Base-by-base conservation (phyloP, 225 moss, liverwort and hornwort genomes). In the Takakia lepidozioides region DNA sequence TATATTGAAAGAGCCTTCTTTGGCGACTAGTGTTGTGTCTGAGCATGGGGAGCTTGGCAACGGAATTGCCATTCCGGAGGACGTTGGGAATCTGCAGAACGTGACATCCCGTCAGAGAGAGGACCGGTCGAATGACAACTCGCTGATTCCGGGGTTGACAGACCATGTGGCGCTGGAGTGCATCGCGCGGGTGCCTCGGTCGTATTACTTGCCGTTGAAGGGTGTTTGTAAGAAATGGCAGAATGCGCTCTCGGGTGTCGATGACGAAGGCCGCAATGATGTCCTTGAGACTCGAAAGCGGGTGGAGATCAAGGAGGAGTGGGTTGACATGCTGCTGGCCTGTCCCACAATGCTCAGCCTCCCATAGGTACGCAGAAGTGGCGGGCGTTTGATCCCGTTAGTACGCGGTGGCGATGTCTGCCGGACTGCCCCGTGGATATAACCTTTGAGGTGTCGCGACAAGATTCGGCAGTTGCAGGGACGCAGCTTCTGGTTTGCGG, bases 381-480 rank as follows among this genome's bases (percentile, higher is more conserved):
- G 93, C 73, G 93, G 22, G 88, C 86, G 13, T 88, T 83, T 46
- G 75, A 73, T 20, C 93, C 93, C 1, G 67, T 68, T 1, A 49
- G 63, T 19, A 76, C 66, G 19, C 60, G 64, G 45, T 88, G 85
- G 86, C 47, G 69, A 32, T 59, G 55, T 27, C 46, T 93, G 30
- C 93, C 93, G 1, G 64, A 63, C 19, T 93, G 88, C 60, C 93
- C 93, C 32, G 78, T 83, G 34, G 93, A 93, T 52, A 86, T 78
- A 40, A 60, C 66, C 0, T 93, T 93, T 19, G 88, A 86, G 5
- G 73, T 73, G 10, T 88, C 85, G 39, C 88, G 88, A 32, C 88
- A 93, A 69, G 93, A 93, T 59, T 83, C 83, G 2, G 75, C 81
- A 46, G 86, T 81, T 1, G 93, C 93, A 1, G 93, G 93, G 24